These are phyloP conservation scores for Fusarium floridanum DNA, from an alignment of 2,329 filamentous ascomycete species.

Conservation along the genomic window DNA sequence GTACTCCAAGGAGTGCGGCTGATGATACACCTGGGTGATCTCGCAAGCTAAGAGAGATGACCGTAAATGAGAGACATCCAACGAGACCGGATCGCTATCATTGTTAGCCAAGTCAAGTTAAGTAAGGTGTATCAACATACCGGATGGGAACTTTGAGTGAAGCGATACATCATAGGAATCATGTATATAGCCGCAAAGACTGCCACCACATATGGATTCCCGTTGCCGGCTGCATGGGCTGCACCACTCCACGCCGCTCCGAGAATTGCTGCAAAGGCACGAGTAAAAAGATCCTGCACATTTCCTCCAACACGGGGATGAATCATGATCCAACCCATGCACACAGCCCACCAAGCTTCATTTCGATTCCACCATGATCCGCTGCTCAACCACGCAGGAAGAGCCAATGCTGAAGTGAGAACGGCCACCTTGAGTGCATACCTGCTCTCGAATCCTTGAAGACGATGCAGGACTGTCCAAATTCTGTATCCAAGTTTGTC, in stretches of 20 bases:
- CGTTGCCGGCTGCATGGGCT: slow-evolving; percentile 62
- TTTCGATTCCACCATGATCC: slow-evolving; percentile 67
- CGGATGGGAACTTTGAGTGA: slow-evolving; percentile 66
- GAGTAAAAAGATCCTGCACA: slow-evolving; percentile 67
- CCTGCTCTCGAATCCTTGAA: slow-evolving; percentile 69
- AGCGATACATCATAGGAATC: slow-evolving; percentile 71
- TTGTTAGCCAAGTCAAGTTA: slow-evolving; percentile 24
- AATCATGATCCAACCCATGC: slow-evolving; percentile 68
- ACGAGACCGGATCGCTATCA: slow-evolving; percentile 67
- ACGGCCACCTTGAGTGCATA: slow-evolving; percentile 70
- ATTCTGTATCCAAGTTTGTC: slow-evolving; percentile 59
- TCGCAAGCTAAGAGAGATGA: slow-evolving; percentile 62
- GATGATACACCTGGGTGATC: slow-evolving; percentile 50
- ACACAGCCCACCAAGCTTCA: slow-evolving; percentile 70
- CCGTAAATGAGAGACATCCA: slow-evolving; percentile 68
- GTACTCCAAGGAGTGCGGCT: slow-evolving; percentile 57
- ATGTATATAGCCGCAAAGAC: slow-evolving; percentile 68
- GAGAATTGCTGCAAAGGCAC: slow-evolving; percentile 62
- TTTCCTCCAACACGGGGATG: slow-evolving; percentile 67
- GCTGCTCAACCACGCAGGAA: slow-evolving; percentile 65
- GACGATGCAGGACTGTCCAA: slow-evolving; percentile 63
- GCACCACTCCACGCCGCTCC: slow-evolving; percentile 68
- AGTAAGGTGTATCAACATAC: slow-evolving; percentile 47
- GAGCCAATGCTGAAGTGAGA: slow-evolving; percentile 63
- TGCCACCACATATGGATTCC: slow-evolving; percentile 68